These are phyloP conservation scores for Blastobotrys terrestris DNA, from an alignment of 805 yeast species.

Conservation along the genomic window DNA sequence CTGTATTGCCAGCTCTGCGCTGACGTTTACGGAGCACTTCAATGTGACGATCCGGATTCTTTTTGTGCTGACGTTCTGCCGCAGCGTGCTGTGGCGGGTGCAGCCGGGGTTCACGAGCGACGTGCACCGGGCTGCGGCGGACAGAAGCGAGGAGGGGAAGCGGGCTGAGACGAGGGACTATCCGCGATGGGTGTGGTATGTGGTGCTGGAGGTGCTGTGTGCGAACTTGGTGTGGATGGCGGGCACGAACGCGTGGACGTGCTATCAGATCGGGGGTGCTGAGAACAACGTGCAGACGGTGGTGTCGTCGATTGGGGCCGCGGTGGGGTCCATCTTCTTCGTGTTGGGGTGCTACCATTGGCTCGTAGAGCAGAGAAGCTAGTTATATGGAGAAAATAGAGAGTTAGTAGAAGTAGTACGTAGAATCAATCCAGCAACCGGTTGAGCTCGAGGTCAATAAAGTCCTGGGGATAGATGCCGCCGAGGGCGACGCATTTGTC, in stretches of 20 bases:
- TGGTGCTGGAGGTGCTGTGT: not conserved
- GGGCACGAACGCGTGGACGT: not conserved
- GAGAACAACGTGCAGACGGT: not conserved
- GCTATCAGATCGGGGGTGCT: not conserved
- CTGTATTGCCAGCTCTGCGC: not conserved
- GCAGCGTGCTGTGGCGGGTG: slow-evolving; percentile 9
- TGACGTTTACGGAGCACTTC: slow-evolving; percentile 4
- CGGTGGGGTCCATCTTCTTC: not conserved
- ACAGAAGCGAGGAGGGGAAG: not conserved
- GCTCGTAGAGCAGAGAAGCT: not conserved
- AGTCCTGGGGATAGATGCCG: slow-evolving; percentile 19
- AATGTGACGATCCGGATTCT: slow-evolving; percentile 11
- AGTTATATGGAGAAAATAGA: not conserved
- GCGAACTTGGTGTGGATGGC: not conserved
- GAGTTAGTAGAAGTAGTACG: not conserved
- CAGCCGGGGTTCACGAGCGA: slow-evolving; percentile 2
- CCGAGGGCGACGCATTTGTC: slow-evolving; percentile 15
- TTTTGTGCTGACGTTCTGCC: slow-evolving; percentile 7
- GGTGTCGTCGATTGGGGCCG: not conserved
- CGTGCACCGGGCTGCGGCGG: not conserved
- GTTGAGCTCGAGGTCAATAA: slow-evolving; percentile 14
- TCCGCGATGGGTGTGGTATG: not conserved
- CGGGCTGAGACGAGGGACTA: not conserved
- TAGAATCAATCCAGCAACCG: not conserved
- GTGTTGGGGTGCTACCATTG: not conserved